Percentiles rank a stretch among this genome's conserved stretches.
phyloP scores from a whole-genome alignment of 768 basidiomycete species.

The Multifurca ochricompacta region DNA sequence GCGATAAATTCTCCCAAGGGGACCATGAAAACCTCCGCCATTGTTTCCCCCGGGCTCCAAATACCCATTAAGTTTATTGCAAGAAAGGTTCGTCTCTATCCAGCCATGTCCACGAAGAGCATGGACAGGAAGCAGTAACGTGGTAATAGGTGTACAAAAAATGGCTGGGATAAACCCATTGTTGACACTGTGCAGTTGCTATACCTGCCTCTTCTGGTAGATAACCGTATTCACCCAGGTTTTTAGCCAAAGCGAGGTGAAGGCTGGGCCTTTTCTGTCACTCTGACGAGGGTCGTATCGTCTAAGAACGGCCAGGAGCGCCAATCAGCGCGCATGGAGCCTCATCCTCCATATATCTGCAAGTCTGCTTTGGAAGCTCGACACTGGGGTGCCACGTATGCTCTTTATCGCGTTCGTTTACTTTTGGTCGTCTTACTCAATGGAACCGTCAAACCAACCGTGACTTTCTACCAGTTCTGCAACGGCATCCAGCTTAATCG shows the following conservation, averaged over 20 bases:
- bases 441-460: constrained; percentile 23
- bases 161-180: constrained; percentile 77
- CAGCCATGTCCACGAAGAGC: neutral
- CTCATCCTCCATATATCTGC: constrained; percentile 61
- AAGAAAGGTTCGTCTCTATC: constrained; percentile 51
- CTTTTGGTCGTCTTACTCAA: neutral
- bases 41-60: constrained; percentile 83
- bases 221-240: constrained; percentile 11
- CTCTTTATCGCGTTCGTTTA: constrained; percentile 72
- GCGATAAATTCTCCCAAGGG: constrained; percentile 15
- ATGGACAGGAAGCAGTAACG: neutral
- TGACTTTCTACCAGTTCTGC: constrained; percentile 46
- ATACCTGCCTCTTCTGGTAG: neutral
- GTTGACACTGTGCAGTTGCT: constrained; percentile 58
- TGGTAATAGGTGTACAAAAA: constrained; percentile 69
- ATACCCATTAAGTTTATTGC: constrained; percentile 67
- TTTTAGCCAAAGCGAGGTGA: constrained; percentile 39
- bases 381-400: constrained; percentile 87
- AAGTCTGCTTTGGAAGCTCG: constrained; percentile 73
- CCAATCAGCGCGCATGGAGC: constrained; percentile 64
- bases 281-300: constrained; percentile 57
- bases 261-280: constrained; percentile 60
- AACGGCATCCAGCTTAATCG: constrained; percentile 67
- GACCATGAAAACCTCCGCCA: constrained; percentile 33
- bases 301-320: constrained; percentile 49